Conservation (phyloP, 2,329 filamentous ascomycete genomes). For the Basipetospora chlamydospora region DNA sequence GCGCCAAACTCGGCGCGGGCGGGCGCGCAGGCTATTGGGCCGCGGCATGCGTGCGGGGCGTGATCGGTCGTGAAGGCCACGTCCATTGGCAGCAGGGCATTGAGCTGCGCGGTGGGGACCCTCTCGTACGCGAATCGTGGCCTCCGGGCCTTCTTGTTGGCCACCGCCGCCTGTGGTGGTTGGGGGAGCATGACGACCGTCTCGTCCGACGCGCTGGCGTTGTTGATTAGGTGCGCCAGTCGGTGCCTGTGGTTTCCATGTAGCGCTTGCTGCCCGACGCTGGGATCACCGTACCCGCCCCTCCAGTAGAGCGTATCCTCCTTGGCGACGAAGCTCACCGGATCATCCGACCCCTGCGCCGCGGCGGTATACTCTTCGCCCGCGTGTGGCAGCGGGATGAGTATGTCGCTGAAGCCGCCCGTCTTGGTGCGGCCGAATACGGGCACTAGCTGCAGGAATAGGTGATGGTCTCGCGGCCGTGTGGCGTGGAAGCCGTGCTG, state of each 20-base stretch:
- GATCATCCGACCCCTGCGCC: constrained; percentile 24
- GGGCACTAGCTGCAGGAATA: constrained; percentile 51
- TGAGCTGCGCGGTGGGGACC: constrained; percentile 37
- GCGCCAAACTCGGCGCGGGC: constrained; percentile 34
- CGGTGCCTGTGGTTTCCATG: constrained; percentile 57
- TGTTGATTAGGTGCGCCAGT: constrained; percentile 53
- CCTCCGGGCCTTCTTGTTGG: no score
- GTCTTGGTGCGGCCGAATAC: constrained; percentile 65
- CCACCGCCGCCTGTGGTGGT: no score
- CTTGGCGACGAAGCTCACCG: constrained; percentile 42
- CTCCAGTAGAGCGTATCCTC: constrained; percentile 59
- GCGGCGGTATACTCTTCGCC: no score
- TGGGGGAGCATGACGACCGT: constrained; percentile 45
- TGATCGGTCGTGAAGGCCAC: constrained; percentile 31
- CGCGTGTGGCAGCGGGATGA: constrained; percentile 54
- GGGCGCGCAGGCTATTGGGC: constrained; percentile 24
- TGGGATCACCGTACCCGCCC: constrained; percentile 47
- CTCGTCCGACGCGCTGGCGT: constrained; percentile 32
- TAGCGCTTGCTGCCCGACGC: constrained; percentile 35
- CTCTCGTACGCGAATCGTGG: constrained; percentile 45
- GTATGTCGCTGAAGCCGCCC: constrained; percentile 58
- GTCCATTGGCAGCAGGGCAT: constrained; percentile 36
- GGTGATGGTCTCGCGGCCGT: constrained; percentile 40
- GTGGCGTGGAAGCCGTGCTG: constrained; percentile 62
- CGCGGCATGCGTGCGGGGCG: neutral